phyloP scores from a whole-genome alignment of 2,329 filamentous ascomycete species.

The Beauveria asiatica region DNA sequence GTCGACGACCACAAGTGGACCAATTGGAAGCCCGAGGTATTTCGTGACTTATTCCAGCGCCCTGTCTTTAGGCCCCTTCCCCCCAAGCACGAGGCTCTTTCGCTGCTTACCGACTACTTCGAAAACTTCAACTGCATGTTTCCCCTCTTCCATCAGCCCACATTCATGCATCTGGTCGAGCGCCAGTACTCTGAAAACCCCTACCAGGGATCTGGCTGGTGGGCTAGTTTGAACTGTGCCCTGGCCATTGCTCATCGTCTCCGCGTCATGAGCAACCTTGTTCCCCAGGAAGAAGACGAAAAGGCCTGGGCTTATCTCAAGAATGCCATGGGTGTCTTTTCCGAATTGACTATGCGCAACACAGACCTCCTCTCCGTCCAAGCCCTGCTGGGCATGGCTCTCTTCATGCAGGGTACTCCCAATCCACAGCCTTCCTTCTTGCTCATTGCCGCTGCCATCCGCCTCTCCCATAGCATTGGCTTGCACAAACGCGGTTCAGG shows the following conservation, averaged over 20 bases:
- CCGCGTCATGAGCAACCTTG: constrained; percentile 89
- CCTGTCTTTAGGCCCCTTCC: constrained; percentile 78
- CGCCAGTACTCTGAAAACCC: constrained; percentile 87
- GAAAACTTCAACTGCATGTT: constrained; percentile 99
- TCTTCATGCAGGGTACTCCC: constrained; percentile 92
- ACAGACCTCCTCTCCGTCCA: constrained; percentile 93
- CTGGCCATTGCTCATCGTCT: constrained; percentile 89
- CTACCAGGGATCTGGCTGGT: constrained; percentile 95
- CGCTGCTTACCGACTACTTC: constrained; percentile 86
- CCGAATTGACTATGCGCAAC: constrained; percentile 90
- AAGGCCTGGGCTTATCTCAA: constrained; percentile 95
- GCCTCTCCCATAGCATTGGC: constrained; percentile 87
- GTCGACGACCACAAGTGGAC: constrained; percentile 93
- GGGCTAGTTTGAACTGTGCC: constrained; percentile 91
- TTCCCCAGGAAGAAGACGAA: constrained; percentile 82
- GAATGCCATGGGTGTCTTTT: constrained; percentile 88
- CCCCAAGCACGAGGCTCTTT: constrained; percentile 77
- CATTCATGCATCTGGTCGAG: constrained; percentile 95
- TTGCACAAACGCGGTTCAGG: constrained; percentile 88
- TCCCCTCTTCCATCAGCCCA: constrained; percentile 92
- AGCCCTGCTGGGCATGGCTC: constrained; percentile 82
- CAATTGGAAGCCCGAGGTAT: constrained; percentile 97
- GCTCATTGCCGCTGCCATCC: constrained; percentile 81
- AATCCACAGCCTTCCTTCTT: constrained; percentile 94
- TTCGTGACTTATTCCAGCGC: constrained; percentile 81